These are phyloP conservation scores for Paecilomyces niveus DNA, from an alignment of 2,329 filamentous ascomycete genomes.

Conservation along the genomic window DNA sequence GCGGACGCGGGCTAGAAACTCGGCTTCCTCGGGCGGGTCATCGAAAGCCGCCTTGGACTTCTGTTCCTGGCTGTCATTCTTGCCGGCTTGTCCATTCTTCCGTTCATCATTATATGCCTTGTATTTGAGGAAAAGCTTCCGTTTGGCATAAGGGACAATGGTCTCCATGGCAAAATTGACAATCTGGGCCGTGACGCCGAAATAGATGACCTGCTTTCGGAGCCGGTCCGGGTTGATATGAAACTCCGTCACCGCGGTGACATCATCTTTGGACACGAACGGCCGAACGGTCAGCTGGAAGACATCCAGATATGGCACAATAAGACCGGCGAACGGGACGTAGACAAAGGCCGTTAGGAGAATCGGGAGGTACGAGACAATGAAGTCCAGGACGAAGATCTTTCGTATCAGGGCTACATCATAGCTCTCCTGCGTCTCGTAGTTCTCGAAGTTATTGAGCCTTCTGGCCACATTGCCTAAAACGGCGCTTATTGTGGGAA, in stretches of 20 bases:
- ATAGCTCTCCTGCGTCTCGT: conserved; percentile 78
- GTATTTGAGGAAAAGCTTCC: conserved; percentile 69
- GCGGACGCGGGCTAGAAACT: conserved; percentile 76
- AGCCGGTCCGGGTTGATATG: conserved; percentile 77
- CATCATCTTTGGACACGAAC: conserved; percentile 68
- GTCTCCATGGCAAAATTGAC: conserved; percentile 84
- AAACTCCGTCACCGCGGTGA: conserved; percentile 58
- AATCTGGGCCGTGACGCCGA: conserved; percentile 89
- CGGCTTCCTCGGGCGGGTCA: conserved; percentile 72
- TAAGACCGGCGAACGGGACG: conserved; percentile 78
- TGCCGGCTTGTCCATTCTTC: conserved; percentile 10
- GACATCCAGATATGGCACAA: conserved; percentile 83
- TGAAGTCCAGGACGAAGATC: conserved; percentile 96
- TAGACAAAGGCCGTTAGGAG: conserved; percentile 92
- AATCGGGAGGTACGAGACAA: conserved; percentile 87
- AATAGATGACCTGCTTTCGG: conserved; percentile 90
- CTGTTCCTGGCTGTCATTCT: conserved; percentile 14
- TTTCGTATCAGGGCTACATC: conserved; percentile 82
- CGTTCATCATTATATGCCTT: conserved; percentile 26
- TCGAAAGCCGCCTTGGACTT: conserved; percentile 40
- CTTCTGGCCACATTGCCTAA: conserved; percentile 72
- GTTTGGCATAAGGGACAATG: conserved; percentile 77
- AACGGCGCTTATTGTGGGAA: conserved; percentile 73
- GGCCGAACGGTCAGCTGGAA: conserved; percentile 71
- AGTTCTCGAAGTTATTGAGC: conserved; percentile 83